Base-by-base conservation (phyloP, 495 filamentous ascomycete species). In the Cercophora samala region DNA sequence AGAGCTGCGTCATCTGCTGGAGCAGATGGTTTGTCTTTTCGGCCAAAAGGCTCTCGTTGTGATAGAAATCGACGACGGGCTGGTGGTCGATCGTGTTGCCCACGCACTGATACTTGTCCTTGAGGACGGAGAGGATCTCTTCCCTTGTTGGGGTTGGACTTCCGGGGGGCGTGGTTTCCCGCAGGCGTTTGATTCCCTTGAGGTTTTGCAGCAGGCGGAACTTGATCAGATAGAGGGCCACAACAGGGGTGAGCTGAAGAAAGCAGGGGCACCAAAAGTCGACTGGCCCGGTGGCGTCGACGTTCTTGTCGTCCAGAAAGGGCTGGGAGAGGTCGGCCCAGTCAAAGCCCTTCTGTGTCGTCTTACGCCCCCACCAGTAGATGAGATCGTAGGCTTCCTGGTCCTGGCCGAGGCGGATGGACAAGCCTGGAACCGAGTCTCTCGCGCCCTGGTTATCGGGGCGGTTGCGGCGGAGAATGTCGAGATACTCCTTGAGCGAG, bases 381-480 rank as follows among this genome's bases (percentile, higher is more conserved):
- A 81, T 64, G 64, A 86, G 86, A 63, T 86, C 82, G 66, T 87
- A 88, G 74, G 77, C 82, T 60, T 86, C 80, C 64, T 86, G 83
- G 64, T 86, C 83, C 64, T 72, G 75, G 21, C 77, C 74, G 58
- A 86, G 73, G 18, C 84, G 78, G n/a, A 86, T 53, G 55, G 79
- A 74, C 58, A 83, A 52, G 0, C 70, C 71, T 6, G 84, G 85
- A 4, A 83, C 61, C 6, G 78, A 5, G 18, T 69, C 22, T 4
- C 83, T 78, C 3, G 79, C 58, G 3, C 80, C 80, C 71, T 85
- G 74, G 66, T 83, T 82, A 63, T 86, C 83, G 51, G 70, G n/a
- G 0, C 76, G 74, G 64, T 78, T 75, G 8, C 84, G 68, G 4
- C 74, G 73, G 55, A 85, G 68, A 62, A 81, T 72, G 42, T 80